Percentiles rank a stretch among this genome's conserved stretches.
Evolutionary conservation across 768 basidiomycete genomes (phyloP).

Genomic region (Boletus edulis): DNA sequence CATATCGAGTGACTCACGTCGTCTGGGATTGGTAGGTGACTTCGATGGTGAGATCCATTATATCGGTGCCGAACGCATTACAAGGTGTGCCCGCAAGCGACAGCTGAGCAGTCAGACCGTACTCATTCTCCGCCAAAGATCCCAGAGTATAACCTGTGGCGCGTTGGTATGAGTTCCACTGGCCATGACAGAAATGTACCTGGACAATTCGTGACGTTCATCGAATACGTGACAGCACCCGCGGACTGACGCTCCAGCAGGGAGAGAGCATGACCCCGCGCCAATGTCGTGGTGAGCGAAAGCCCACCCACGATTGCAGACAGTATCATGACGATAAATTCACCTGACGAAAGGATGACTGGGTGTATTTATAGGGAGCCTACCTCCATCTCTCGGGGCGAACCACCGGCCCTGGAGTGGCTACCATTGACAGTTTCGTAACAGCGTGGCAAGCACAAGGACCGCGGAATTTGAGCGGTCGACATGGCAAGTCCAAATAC

Average conservation of each 20-base stretch:
- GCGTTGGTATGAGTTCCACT: not conserved
- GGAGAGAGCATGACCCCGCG: slow-evolving; percentile 3
- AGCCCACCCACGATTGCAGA: slow-evolving; percentile 7
- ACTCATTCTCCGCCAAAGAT: slow-evolving; percentile 40
- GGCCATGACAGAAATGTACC: slow-evolving; percentile 14
- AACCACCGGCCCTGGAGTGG: not conserved
- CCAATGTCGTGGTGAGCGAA: slow-evolving; percentile 1
- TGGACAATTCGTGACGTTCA: slow-evolving; percentile 33
- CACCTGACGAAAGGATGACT: not conserved
- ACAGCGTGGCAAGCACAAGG: not conserved
- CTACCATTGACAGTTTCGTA: no score
- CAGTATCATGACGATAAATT: not conserved
- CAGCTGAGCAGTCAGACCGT: slow-evolving; percentile 55
- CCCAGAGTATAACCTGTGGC: slow-evolving; percentile 54
- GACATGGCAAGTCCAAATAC: no score
- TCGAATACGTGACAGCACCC: slow-evolving; percentile 12
- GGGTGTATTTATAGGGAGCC: slow-evolving; percentile 4
- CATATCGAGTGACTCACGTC: slow-evolving; percentile 34
- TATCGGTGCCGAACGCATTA: slow-evolving; percentile 63
- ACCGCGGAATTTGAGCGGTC: not conserved
- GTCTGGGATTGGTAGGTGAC: slow-evolving; percentile 62
- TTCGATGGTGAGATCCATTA: slow-evolving; percentile 55
- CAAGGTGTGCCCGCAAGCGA: slow-evolving; percentile 55
- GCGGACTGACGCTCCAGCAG: slow-evolving; percentile 2
- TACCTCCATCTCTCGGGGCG: not conserved